Evolutionary conservation across 352 stramenopile genomes (phyloP).

Genomic region (Phytophthora pisi): DNA sequence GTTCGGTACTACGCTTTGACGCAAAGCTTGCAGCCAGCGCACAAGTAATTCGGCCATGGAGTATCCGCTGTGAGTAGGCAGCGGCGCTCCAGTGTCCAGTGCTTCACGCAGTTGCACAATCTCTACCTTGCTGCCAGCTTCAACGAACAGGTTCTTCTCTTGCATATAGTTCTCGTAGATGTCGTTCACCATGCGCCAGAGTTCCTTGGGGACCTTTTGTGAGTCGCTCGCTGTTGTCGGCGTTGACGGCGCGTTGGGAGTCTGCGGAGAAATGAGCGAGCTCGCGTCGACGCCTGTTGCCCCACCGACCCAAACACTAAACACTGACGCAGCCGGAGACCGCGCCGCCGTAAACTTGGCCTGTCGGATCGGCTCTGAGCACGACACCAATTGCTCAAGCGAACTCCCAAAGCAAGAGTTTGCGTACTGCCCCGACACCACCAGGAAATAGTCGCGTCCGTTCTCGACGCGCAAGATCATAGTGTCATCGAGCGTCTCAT

Average conservation of each 20-base stretch:
- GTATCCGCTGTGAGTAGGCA: slow-evolving; percentile 85
- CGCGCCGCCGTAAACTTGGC: slow-evolving; percentile 36
- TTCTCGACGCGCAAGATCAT: slow-evolving; percentile 97
- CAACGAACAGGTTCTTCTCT: slow-evolving; percentile 86
- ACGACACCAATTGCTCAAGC: slow-evolving; percentile 94
- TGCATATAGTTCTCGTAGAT: slow-evolving; percentile 87
- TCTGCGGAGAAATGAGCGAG: slow-evolving; percentile 27
- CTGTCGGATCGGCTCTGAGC: slow-evolving; percentile 85
- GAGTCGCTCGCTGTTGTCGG: slow-evolving; percentile 23
- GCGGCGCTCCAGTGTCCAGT: slow-evolving; percentile 91
- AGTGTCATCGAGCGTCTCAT: slow-evolving; percentile 95
- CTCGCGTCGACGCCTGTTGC: slow-evolving; percentile 37
- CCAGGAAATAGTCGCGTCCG: slow-evolving; percentile 96
- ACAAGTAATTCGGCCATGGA: slow-evolving; percentile 92
- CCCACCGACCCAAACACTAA: slow-evolving; percentile 50
- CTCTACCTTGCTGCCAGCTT: slow-evolving; percentile 71
- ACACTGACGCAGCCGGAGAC: slow-evolving; percentile 42
- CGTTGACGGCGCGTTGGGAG: slow-evolving; percentile 45
- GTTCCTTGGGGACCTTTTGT: slow-evolving; percentile 95
- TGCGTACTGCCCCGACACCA: slow-evolving; percentile 92
- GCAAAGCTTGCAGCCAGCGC: slow-evolving; percentile 91
- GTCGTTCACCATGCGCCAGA: slow-evolving; percentile 98
- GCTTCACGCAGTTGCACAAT: slow-evolving; percentile 85
- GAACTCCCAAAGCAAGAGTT: slow-evolving; percentile 95
- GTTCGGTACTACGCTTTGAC: slow-evolving; percentile 88